Evolutionary conservation across 2,329 filamentous ascomycete species (phyloP).

Genomic region (Penicillium sp.): DNA sequence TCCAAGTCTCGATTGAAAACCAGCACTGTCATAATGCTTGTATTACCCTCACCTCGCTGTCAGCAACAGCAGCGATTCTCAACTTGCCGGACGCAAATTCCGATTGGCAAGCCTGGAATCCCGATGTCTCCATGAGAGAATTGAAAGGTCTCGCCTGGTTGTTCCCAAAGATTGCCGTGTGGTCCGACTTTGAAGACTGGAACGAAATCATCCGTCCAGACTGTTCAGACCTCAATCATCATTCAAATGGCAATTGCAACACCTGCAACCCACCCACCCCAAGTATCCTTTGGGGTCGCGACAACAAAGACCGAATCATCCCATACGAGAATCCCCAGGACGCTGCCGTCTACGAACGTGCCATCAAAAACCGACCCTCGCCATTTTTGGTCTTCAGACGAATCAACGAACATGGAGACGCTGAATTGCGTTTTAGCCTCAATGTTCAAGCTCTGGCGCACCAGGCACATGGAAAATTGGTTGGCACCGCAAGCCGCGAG

Average conservation of each 20-base stretch:
- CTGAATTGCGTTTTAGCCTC: constrained; percentile 40
- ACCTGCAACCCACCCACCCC: constrained; percentile 36
- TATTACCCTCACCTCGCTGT: constrained; percentile 31
- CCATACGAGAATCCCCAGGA: constrained; percentile 53
- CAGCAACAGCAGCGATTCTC: constrained; percentile 17
- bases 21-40: constrained; percentile 33
- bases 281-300: constrained; percentile 34
- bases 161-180: constrained; percentile 27
- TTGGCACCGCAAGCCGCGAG: constrained; percentile 6
- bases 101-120: constrained; percentile 30
- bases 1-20: constrained; percentile 14
- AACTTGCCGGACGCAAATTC: constrained; percentile 16
- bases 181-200: constrained; percentile 33
- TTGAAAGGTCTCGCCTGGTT: constrained; percentile 34
- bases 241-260: constrained; percentile 19
- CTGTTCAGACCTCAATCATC: background rate
- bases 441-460: constrained; percentile 41
- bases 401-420: constrained; percentile 29
- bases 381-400: constrained; percentile 43
- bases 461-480: constrained; percentile 33
- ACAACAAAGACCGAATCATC: constrained; percentile 31
- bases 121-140: constrained; percentile 25
- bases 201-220: constrained; percentile 13
- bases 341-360: constrained; percentile 52
- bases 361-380: constrained; percentile 48